phyloP scores from a whole-genome alignment of 441 rosid genomes.

The California macrophylla region DNA sequence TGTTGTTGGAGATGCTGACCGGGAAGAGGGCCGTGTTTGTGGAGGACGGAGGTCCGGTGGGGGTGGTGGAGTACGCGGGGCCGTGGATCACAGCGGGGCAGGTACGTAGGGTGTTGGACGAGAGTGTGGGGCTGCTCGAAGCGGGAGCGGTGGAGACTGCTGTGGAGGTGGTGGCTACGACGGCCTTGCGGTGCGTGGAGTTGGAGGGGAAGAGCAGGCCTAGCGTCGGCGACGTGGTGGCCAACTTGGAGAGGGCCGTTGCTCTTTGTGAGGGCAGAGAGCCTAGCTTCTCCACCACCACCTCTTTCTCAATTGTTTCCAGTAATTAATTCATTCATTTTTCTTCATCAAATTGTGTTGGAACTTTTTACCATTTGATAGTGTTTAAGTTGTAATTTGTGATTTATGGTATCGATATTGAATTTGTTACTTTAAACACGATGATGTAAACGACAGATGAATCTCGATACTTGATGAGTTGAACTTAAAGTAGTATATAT shows the following conservation, averaged over 20 bases:
- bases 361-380: too few relatives aligned
- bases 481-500: too few relatives aligned
- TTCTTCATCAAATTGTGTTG: too few relatives aligned
- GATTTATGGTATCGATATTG: too few relatives aligned
- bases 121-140: constrained; percentile 46
- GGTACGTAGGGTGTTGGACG: constrained; percentile 42
- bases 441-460: too few relatives aligned
- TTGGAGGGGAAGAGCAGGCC: constrained; percentile 39
- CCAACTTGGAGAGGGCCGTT: constrained; percentile 28
- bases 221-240: constrained; percentile 21
- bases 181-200: constrained; percentile 27
- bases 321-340: too few relatives aligned
- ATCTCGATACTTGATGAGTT: too few relatives aligned
- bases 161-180: constrained; percentile 27
- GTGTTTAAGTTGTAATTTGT: too few relatives aligned
- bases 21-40: constrained; percentile 74
- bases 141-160: constrained; percentile 44
- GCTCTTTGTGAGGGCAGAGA: constrained; percentile 22
- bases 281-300: constrained; percentile 16
- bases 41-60: constrained; percentile 38
- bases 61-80: constrained; percentile 62
- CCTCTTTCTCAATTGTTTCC: constrained; percentile 21
- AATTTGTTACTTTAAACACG: too few relatives aligned
- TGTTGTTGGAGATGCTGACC: constrained; percentile 63
- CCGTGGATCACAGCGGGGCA: constrained; percentile 39